phyloP scores from a whole-genome alignment of 495 filamentous ascomycete genomes.

The Xylaria acuta region DNA sequence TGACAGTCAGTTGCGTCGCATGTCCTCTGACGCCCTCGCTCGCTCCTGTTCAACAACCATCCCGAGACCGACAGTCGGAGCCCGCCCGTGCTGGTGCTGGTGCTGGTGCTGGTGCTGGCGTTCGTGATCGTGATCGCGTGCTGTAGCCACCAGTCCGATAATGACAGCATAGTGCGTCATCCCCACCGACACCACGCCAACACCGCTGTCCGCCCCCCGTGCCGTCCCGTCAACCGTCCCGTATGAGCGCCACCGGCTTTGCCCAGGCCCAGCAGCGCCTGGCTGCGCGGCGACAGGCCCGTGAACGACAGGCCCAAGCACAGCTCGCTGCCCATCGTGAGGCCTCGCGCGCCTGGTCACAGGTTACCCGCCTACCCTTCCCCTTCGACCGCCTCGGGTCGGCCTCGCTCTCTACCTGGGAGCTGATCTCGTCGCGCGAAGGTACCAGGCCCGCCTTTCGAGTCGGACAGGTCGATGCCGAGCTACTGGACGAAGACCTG shows the following conservation, averaged over 20 bases:
- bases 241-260: slow-evolving; percentile 80
- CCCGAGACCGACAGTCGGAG: slow-evolving; percentile 1
- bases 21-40: not conserved
- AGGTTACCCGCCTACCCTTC: slow-evolving; percentile 66
- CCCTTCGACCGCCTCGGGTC: slow-evolving; percentile 66
- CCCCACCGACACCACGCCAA: slow-evolving; percentile 6
- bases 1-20: not conserved
- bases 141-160: not conserved
- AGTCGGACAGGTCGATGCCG: slow-evolving; percentile 96
- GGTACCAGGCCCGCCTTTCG: slow-evolving; percentile 86
- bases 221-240: slow-evolving; percentile 27
- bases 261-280: slow-evolving; percentile 85
- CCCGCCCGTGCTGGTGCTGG: not conserved
- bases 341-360: slow-evolving; percentile 62
- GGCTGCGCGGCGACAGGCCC: slow-evolving; percentile 74
- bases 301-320: slow-evolving; percentile 66
- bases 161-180: slow-evolving; percentile 15
- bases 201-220: not conserved
- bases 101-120: not conserved
- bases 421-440: slow-evolving; percentile 72
- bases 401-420: slow-evolving; percentile 68
- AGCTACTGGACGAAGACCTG: slow-evolving; percentile 93
- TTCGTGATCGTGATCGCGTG: not conserved
- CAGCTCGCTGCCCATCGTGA: slow-evolving; percentile 62
- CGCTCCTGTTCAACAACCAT: not conserved